Base-by-base conservation (phyloP, 805 yeast genomes). In the Dipodascopsis tothii region DNA sequence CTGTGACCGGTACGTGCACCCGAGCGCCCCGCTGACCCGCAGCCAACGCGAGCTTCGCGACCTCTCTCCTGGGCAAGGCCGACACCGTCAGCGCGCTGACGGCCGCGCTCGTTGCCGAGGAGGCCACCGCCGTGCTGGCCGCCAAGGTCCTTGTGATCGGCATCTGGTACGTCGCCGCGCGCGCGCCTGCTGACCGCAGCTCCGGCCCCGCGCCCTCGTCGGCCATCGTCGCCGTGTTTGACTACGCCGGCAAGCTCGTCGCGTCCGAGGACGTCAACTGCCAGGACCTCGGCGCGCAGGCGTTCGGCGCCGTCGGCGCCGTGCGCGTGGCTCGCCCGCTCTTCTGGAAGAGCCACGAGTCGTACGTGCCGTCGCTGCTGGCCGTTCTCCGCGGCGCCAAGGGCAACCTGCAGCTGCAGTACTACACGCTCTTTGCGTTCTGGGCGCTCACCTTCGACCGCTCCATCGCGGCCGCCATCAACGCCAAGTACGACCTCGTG, bases 361-460 rank as follows among this genome's bases (percentile, higher is more conserved):
- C 67, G 35, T 67, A 66, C 40, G 61, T 79, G 37, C 79, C 80
- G 5, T 67, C 72, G 0, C 56, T 81, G 28, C 64, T 77, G 46
- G 64, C 62, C 44, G 67, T 76, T 36, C 64, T 80, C 53, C 61
- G 60, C 44, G 65, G 67, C 41, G 56, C 70, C 25, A 65, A 59
- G 48, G 64, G 66, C 45, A 80, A 78, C 46, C 72, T 88, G 49
- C 98, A 92, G 68, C 73, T 86, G 55, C 87, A 82, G 62, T 92
- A 92, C 66, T 76, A 84, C 57, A 71, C 81, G 4, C 72, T 90
- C 51, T 71, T 92, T 60, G 71, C 81, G 19, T 69, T 85, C 37
- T 92, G 98, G 98, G 70, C 87, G 41, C 69, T 86, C 49, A 78
- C 95, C 3, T 92, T 90, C 67, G 81, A 77, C 61, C 63, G 63